Base-by-base conservation (phyloP, 2,329 filamentous ascomycete genomes). In the Coniella lustricola region DNA sequence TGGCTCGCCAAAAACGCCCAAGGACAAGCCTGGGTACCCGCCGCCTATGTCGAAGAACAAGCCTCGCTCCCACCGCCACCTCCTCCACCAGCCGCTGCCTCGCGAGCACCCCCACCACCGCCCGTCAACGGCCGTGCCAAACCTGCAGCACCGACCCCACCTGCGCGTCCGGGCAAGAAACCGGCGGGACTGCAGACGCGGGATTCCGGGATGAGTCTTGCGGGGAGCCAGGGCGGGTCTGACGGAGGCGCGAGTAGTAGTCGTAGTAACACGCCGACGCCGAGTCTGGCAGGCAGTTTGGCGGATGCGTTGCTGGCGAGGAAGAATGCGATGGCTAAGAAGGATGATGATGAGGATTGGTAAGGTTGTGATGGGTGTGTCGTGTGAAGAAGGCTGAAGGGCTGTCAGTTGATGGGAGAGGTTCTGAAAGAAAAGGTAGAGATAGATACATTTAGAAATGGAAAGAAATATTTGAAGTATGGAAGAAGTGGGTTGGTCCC, bases 21-120 rank as follows among this genome's bases (percentile, higher is more conserved):
- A 4, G 79, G 80, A n/a, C 88, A 93, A 67, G 93, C 90, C 44
- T 98, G 93, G 93, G 82, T 93, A 3, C 93, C 93, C 0, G 87
- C 90, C 17, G 89, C 91, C 17, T 98, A 98, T 61, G 84, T 98
- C 8, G 86, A 97, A 67, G 90, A 96, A 67, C 78, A 86, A 62
- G 77, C 76, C 18, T 71, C 79, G 10, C 25, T 29, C 16, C 71
- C 75, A 9, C 31, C 44, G 20, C 74, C 76, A 20, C 71, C 79
- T n/a, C 71, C 75, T 8, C 31, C 44, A 32, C 74, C 81, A 16
- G 74, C 76, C 35, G 74, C 80, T 1, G 69, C 80, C 4, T 76
- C 80, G 3, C 77, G 78, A 12, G 72, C 76, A 7, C 76, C 82
- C 9, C 78, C 81, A 20, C 76, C 82, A 7, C 83, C 87, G 13